Base-by-base conservation (phyloP, 371 early-diverging fungal genomes). In the Saksenaea oblongispora region DNA sequence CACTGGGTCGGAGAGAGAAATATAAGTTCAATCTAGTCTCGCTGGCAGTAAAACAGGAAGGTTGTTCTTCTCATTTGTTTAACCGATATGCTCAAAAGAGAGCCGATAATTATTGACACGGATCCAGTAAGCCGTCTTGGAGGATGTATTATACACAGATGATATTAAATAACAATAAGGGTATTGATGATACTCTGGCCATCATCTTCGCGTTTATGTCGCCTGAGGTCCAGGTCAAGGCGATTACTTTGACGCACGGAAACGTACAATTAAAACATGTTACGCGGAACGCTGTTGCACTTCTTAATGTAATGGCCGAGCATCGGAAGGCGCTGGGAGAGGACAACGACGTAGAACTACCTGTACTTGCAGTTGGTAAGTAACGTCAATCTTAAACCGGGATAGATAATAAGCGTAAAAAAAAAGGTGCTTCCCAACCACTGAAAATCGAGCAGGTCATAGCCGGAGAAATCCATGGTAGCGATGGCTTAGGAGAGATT, bases 151-250 rank as follows among this genome's bases (percentile, higher is more conserved):
- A 17, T 17, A 26, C 11, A 34, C 3, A 55, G 0, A 17, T 14
- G 2, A 37, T n/a, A 27, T 41, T 9, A 8, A 27, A n/a, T 15
- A 1, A 11, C 24, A 27, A 15, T 15, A 34, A 69, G 73, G 79
- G 81, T 61, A 80, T 85, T n/a, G 85, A 85, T 39, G 87, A 85
- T 71, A 75, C 76, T 22, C 58, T 87, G 42, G 85, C 84, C 37
- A 72, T 84, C 34, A 64, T 82, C 15, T 63, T 78, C 58, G 76
- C 83, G 18, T 68, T 85, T 60, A 65, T 72, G 18, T 75, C 83
- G 0, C 78, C 77, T 36, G 73, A 81, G 54, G 67, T 87, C 11
- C 78, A 82, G 34, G 63, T 87, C 15, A 64, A 68, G 42, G 82
- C 83, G 4, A 75, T 85, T 41, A 83, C 82, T 8, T 66, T 82